Evolutionary conservation across 2,329 filamentous ascomycete genomes (phyloP), one percentile per base, ranked within the genome.

Genomic region (Plectosphaerella plurivora): DNA sequence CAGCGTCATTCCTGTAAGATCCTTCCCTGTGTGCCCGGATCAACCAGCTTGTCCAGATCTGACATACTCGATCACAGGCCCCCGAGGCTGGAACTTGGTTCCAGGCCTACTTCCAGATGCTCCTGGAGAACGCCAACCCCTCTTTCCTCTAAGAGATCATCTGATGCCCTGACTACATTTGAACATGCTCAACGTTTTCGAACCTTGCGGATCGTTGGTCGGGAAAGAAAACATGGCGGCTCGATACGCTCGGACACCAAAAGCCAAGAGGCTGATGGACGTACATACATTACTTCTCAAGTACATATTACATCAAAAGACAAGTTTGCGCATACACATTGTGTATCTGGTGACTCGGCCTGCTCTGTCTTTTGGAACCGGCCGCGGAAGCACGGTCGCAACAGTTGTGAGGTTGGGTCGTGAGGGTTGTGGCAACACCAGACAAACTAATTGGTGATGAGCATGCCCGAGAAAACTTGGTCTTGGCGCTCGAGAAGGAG

Each of bases 61-160:
- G 2, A 18, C 45, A 36, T 6, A 37, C 10, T 5, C 5, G 3
- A 8, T 20, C 7, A 24, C 33, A 42, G 47, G 84, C 86, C 1
- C 86, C 86, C 22, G 83, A 89, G 68, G 86, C 87, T 14, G 86
- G 87, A 44, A 72, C 75, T 9, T 90, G 86, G 86, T 87, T 87
- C 68, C 69, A 83, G 66, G 76, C 73, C 16, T 83, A 83, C 69
- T 82, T 83, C 55, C 77, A 75, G 65, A 76, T 80, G 66, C 70
- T 83, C 1, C 72, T 82, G 52, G 73, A 67, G 49, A 82, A 82
- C 58, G 78, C 79, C 51, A 78, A 80, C 64, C 79, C 79, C 18
- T 62, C 76, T 24, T 80, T 81, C 60, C 37, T 41, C 7, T n/a
- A 14, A n/a, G 15, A n/a, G 16, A 18, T 41, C 37, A 5, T 41